Percentiles rank a stretch among this genome's conserved stretches.
phyloP scores from a whole-genome alignment of 345 rosid genomes.

The rapeseed (Brassica napus) region DNA sequence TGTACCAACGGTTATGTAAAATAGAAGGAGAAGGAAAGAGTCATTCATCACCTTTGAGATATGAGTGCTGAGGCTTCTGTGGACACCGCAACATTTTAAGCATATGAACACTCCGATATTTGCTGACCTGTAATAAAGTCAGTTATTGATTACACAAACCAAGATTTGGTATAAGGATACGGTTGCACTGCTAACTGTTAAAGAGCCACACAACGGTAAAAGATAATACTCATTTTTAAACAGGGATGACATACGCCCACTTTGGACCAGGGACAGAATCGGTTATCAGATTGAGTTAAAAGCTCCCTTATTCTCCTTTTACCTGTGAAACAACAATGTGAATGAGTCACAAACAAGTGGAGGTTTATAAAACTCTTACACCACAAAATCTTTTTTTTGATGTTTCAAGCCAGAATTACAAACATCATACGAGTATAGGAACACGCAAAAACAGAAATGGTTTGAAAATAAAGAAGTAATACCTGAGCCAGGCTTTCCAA shows the following conservation, averaged over 20 bases:
- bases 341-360: not conserved
- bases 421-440: not conserved
- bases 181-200: not conserved
- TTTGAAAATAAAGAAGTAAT: conserved; percentile 7
- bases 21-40: conserved; percentile 14
- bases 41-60: conserved; percentile 72
- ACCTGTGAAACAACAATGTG: conserved; percentile 43
- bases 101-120: conserved; percentile 97
- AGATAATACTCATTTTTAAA: too few species aligned
- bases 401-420: not conserved
- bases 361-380: not conserved
- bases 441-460: not conserved
- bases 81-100: conserved; percentile 96
- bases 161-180: not conserved
- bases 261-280: conserved; percentile 85
- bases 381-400: not conserved
- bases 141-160: conserved; percentile 6
- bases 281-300: conserved; percentile 77
- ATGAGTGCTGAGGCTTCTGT: conserved; percentile 96
- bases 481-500: conserved; percentile 58
- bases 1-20: too few species aligned
- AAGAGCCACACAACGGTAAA: too few species aligned
- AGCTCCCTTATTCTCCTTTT: conserved; percentile 77
- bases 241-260: conserved; percentile 80
- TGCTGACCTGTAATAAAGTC: conserved; percentile 68